Conservation (phyloP, 192 early-diverging fungal species). For the Entomortierella chlamydospora region DNA sequence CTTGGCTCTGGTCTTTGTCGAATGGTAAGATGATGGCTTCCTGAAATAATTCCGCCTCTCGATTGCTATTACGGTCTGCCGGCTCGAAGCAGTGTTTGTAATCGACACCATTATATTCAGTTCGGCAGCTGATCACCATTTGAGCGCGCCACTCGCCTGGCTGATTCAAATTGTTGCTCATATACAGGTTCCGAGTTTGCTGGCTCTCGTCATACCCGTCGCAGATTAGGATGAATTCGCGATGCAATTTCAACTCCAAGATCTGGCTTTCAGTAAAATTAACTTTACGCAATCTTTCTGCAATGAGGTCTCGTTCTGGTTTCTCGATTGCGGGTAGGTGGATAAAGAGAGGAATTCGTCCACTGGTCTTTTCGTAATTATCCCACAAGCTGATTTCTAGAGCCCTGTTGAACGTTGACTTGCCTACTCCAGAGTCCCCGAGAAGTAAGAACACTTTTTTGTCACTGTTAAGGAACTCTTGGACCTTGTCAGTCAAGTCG, state of each 20-base stretch:
- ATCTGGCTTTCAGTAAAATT: not conserved
- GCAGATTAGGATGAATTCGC: slow-evolving; percentile 6
- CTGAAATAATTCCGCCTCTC: not conserved
- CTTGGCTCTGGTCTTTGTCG: not conserved
- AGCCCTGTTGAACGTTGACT: not conserved
- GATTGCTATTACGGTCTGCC: not conserved
- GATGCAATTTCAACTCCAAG: not conserved
- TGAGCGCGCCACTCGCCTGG: not conserved
- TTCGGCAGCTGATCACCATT: slow-evolving; percentile 14
- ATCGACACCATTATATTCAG: not conserved
- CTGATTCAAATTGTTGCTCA: not conserved
- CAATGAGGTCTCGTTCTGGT: slow-evolving; percentile 2
- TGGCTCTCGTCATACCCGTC: slow-evolving; percentile 11
- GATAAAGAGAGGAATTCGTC: slow-evolving; percentile 9
- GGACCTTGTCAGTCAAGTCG: not conserved
- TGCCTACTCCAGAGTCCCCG: slow-evolving; percentile 11
- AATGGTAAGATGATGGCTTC: slow-evolving; percentile 5
- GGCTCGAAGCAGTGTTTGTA: not conserved
- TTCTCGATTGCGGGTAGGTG: not conserved
- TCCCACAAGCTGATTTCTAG: slow-evolving; percentile 1
- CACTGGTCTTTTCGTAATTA: not conserved
- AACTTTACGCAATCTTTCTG: not conserved
- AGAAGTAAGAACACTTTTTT: slow-evolving; percentile 1
- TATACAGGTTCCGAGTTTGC: not conserved
- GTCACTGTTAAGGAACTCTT: slow-evolving; percentile 1